phyloP scores from a whole-genome alignment of 192 early-diverging fungal genomes.

The Chytriomyces sp. region DNA sequence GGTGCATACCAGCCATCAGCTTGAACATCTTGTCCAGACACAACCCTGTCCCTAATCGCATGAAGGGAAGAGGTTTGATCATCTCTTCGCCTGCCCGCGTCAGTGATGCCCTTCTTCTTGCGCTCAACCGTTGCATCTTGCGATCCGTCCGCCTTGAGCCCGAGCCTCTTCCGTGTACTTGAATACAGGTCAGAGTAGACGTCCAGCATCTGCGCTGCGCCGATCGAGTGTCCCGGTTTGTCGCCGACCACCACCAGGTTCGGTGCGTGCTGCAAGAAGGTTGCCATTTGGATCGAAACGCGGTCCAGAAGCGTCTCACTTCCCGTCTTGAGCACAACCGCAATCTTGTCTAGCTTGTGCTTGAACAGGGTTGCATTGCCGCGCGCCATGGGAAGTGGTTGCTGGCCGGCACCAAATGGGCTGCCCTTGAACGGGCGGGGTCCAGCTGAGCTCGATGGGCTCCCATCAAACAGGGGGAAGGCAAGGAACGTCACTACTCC shows the following conservation, averaged over 20 bases:
- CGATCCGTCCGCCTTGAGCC: not conserved
- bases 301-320: constrained; percentile 44
- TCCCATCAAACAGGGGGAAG: too few species aligned
- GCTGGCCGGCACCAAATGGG: too few species aligned
- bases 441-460: too few species aligned
- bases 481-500: too few species aligned
- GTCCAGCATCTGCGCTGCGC: constrained; percentile 48
- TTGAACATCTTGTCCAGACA: constrained; percentile 10
- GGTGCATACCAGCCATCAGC: not conserved
- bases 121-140: not conserved
- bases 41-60: not conserved
- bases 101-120: not conserved
- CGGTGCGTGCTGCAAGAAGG: constrained; percentile 34
- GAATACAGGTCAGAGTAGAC: constrained; percentile 48
- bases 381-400: too few species aligned
- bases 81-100: not conserved
- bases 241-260: constrained; percentile 62
- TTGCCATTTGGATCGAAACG: constrained; percentile 48
- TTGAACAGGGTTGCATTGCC: too few species aligned
- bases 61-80: not conserved
- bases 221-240: constrained; percentile 41
- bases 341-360: too few species aligned
- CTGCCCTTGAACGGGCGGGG: too few species aligned
- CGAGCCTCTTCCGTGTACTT: constrained; percentile 1
- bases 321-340: constrained; percentile 58